phyloP scores from a whole-genome alignment of 2,329 filamentous ascomycete genomes.

The Chaetomium olivaceum region DNA sequence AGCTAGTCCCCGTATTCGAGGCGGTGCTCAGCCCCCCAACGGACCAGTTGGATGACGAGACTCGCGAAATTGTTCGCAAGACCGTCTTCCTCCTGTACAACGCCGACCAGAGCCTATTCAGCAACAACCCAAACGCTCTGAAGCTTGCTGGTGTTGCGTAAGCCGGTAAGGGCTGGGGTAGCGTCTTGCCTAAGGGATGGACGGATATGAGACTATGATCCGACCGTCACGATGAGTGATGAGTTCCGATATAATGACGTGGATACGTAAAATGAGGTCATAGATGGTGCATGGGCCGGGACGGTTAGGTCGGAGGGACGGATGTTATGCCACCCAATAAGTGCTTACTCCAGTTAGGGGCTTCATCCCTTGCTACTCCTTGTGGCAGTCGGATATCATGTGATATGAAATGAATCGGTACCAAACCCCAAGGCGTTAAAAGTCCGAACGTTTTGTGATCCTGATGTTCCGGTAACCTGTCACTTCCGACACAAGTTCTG shows the following conservation, averaged over 20 bases:
- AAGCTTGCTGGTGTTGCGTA: slow-evolving; percentile 35
- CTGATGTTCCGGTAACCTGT: too few relatives aligned
- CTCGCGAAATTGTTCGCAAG: slow-evolving; percentile 64
- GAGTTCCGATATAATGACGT: slow-evolving; percentile 29
- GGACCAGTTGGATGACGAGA: slow-evolving; percentile 74
- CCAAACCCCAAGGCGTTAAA: not conserved
- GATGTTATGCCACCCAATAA: not conserved
- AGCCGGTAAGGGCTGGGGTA: slow-evolving; percentile 5
- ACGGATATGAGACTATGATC: slow-evolving; percentile 24
- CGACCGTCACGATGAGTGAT: slow-evolving; percentile 28
- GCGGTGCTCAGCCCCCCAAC: slow-evolving; percentile 70
- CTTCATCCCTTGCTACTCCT: not conserved
- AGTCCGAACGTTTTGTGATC: not conserved
- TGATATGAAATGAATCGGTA: not conserved
- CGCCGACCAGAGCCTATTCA: slow-evolving; percentile 38
- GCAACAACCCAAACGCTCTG: slow-evolving; percentile 35
- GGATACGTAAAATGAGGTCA: slow-evolving; percentile 11
- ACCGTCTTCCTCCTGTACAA: slow-evolving; percentile 55
- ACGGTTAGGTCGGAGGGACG: not conserved
- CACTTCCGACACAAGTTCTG: too few relatives aligned
- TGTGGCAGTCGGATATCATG: not conserved
- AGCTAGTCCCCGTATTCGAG: slow-evolving; percentile 70
- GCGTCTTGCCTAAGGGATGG: slow-evolving; percentile 17
- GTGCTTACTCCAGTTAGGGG: not conserved
- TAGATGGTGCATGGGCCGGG: slow-evolving; percentile 11